Evolutionary conservation across 164 flowering plant genomes (phyloP).

Genomic region (Echeveria elegans): DNA sequence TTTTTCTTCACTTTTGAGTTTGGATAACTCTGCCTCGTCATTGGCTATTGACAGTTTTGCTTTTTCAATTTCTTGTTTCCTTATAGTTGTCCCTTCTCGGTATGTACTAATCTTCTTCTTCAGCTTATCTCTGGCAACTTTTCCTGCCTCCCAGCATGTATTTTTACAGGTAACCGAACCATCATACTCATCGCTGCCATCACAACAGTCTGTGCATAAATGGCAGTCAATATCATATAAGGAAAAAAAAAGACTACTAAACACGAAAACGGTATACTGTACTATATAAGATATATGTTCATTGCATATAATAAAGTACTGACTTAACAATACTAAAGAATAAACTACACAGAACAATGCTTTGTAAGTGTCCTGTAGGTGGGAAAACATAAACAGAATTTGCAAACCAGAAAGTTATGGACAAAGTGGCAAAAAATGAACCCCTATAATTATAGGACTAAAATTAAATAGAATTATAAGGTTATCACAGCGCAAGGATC

Average conservation of each 20-base stretch:
- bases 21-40: constrained; percentile 71
- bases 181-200: constrained; percentile 96
- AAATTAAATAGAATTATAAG: too few species aligned
- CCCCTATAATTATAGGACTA: too few species aligned
- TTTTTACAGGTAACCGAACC: constrained; percentile 65
- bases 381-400: neutral
- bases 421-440: too few species aligned
- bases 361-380: neutral
- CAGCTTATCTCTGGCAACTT: constrained; percentile 82
- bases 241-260: neutral
- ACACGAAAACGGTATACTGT: too few species aligned
- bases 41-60: constrained; percentile 52
- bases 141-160: constrained; percentile 98
- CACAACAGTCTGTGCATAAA: constrained; percentile 75
- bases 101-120: constrained; percentile 76
- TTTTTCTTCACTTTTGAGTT: constrained; percentile 69
- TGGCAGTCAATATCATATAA: neutral
- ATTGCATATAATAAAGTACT: neutral
- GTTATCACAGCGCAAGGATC: too few species aligned
- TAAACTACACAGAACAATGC: neutral
- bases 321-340: neutral
- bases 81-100: constrained; percentile 52
- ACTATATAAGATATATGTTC: neutral
- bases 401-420: too few species aligned
- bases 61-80: constrained; percentile 54